Base-by-base conservation (phyloP, 768 basidiomycete genomes). In the Lactarius hatsudake region DNA sequence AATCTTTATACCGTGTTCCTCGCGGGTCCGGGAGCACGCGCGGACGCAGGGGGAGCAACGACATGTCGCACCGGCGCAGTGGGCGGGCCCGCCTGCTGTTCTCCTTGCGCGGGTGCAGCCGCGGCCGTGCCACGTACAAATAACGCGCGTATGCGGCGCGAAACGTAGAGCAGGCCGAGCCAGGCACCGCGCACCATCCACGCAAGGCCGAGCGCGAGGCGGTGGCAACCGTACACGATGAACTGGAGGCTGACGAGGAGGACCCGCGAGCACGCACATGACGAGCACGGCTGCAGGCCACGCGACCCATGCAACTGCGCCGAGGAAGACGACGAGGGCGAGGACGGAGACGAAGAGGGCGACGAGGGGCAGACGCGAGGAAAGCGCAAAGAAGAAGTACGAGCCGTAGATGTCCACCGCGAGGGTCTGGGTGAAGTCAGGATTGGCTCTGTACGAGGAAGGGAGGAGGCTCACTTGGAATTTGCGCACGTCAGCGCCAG, bases 311-410 rank as follows among this genome's bases (percentile, higher is more conserved):
- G 89, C 87, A 8, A 90, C 84, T 30, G 84, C 74, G 9, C 82
- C 78, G 30, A 91, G 75, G 76, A 90, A 91, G 1, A 73, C 69
- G 79, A 87, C 85, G 9, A 91, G 79, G 1, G 86, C 78, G n/a
- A 83, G 54, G 0, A 84, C 79, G 13, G 87, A 84, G 36, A 80
- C 65, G 63, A 88, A 80, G 79, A 87, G 84, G 73, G 86, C 86
- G 8, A 90, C 68, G 0, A 84, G 81, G 0, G 89, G 90, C 15
- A 89, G 77, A 26, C 88, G 83, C 7, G 89, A 80, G 1, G 86
- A 84, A 17, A 91, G 79, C 34, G 86, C 80, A 74, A 91, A 91
- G 78, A 89, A 90, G 64, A 88, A 79, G 74, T 87, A 88, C 12
- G 81, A 81, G 28, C 78, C 79, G 69, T 85, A 87, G 38, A 90